These are phyloP conservation scores for Camptophora hylomeconis DNA, from an alignment of 2,329 filamentous ascomycete species.

Conservation along the genomic window DNA sequence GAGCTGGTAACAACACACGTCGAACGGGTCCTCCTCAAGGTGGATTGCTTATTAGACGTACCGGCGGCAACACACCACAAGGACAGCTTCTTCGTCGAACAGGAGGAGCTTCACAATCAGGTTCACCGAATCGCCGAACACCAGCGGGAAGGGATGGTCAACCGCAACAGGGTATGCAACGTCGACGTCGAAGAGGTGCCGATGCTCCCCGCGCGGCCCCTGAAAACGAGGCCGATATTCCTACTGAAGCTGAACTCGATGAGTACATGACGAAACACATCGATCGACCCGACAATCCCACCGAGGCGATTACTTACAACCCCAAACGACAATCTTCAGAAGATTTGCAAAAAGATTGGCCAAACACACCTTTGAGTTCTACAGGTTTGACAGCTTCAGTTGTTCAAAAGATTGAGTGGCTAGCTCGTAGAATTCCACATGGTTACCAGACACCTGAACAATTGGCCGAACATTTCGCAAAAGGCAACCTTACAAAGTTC, in stretches of 20 bases:
- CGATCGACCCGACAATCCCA: conserved; percentile 14
- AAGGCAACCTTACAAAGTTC: conserved; percentile 15
- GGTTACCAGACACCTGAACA: conserved; percentile 16
- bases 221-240: conserved; percentile 1
- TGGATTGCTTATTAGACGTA: conserved; percentile 1
- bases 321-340: conserved; percentile 11
- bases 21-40: conserved; percentile 2
- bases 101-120: background rate
- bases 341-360: conserved; percentile 16
- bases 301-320: conserved; percentile 11
- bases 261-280: conserved; percentile 11
- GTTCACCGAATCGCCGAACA: background rate
- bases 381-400: conserved; percentile 13
- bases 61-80: background rate
- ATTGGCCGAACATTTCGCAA: conserved; percentile 14
- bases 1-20: background rate
- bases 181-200: conserved; percentile 1
- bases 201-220: conserved; percentile 1
- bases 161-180: background rate
- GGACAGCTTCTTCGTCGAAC: conserved; percentile 4
- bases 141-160: background rate
- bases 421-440: conserved; percentile 16
- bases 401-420: conserved; percentile 17
- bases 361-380: conserved; percentile 14
- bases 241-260: background rate